Evolutionary conservation across 2,329 filamentous ascomycete genomes (phyloP).

Genomic region (Colletotrichum liaoningense): DNA sequence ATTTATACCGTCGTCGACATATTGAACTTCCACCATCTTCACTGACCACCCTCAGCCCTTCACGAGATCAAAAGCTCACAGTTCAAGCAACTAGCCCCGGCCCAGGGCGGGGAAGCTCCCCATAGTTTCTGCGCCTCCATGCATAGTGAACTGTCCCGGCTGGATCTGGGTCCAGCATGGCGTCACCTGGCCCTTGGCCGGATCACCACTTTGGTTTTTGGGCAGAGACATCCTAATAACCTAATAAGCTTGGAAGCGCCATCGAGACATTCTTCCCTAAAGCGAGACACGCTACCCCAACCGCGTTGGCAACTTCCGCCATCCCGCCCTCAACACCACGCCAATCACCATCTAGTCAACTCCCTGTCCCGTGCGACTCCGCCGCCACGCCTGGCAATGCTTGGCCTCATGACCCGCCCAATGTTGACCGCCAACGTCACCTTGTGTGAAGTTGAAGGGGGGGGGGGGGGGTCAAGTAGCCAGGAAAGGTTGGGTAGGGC

Average conservation of each 20-base stretch:
- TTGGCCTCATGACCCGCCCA: constrained; percentile 17
- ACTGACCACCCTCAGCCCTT: neutral
- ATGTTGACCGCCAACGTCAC: neutral
- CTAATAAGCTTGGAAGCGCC: neutral
- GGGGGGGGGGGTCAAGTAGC: neutral
- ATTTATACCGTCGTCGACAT: neutral
- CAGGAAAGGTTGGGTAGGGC: constrained; percentile 7
- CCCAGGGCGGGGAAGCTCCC: constrained; percentile 20
- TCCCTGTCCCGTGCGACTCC: neutral
- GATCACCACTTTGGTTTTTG: constrained; percentile 10
- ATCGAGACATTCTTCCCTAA: constrained; percentile 5
- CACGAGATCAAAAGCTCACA: constrained; percentile 5
- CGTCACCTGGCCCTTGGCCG: constrained; percentile 29
- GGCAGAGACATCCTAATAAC: neutral
- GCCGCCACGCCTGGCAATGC: constrained; percentile 17
- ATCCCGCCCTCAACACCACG: neutral
- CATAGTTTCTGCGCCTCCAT: constrained; percentile 13
- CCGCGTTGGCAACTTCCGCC: neutral
- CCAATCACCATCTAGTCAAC: constrained; percentile 12
- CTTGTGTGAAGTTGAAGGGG: neutral
- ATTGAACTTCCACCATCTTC: neutral
- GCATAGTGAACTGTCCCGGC: constrained; percentile 13
- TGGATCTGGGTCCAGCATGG: constrained; percentile 27
- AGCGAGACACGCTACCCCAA: constrained; percentile 1
- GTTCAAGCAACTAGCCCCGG: constrained; percentile 8